Evolutionary conservation across 2,329 filamentous ascomycete genomes (phyloP), one percentile per base, ranked within the genome.

Genomic region (Emergomyces pasteurianus): DNA sequence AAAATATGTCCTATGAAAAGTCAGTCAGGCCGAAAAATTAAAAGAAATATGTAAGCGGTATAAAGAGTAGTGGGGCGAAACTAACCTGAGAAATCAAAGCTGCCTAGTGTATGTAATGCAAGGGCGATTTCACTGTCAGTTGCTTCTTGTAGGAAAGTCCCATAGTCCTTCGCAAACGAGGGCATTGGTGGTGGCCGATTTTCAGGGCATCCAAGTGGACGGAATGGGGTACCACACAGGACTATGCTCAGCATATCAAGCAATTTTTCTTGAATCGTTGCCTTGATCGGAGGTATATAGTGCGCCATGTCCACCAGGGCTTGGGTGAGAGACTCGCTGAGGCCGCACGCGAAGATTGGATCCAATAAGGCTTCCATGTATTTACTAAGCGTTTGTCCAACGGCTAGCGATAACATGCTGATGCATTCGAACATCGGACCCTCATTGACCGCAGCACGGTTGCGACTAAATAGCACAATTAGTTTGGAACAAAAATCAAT

Each of bases 231-330:
- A 3, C 92, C 91, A 64, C 92, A 95, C 1, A 99, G 83, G 3
- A 97, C 92, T 65, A 92, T 85, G 73, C 94, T 97, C 46, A 99
- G 82, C 83, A 99, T 92, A 70, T 99, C 91, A 14, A 99, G 82
- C 28, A 99, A 79, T 67, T 94, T 87, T 69, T 96, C 92, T 71
- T 99, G 94, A 47, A 99, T 97, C 7, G 86, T 92, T 1, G 88
- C 83, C 71, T 95, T 94, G 61, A 96, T 90, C 0, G 95, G 91
- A 0, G 92, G 94, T 54, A 99, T 96, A 71, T 99, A 97, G 71
- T 97, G 95, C 34, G 94, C 94, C 89, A 99, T 96, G 70, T 99
- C 95, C 26, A 97, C 92, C 59, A 99, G 80, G 2, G 95, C 95
- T 72, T 97, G 92, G 0, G 92, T 96, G 28, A 99, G 82, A 66